Base-by-base conservation (phyloP, 163 green algal genomes). In the Prototheca wickerhamii region DNA sequence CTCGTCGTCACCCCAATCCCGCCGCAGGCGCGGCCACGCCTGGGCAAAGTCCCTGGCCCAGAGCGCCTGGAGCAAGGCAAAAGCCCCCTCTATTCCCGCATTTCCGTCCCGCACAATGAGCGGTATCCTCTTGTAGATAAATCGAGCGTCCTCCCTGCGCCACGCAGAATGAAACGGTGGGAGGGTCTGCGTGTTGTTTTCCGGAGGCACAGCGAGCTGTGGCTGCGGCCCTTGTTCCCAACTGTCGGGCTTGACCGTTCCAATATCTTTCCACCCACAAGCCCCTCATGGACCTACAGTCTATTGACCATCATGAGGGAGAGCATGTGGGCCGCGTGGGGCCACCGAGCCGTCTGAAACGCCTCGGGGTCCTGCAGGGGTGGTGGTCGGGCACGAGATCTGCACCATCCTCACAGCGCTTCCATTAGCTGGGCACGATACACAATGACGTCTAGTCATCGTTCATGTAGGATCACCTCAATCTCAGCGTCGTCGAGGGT, bases 71-170 rank as follows among this genome's bases (percentile, higher is more conserved):
- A 54, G 46, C 12, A 25, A 5, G 15, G 15, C 6, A 18, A 54
- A 54, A 8, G 20, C 46, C 12, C 15, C 23, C 46, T 54, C 15
- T 18, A 54, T 12, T 6, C 18, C 15, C 46, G 46, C 12, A 5
- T 54, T 5, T 21, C 15, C 12, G 23, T 25, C 46, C 6, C 20
- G 18, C 46, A 54, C 46, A 0, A 12, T 5, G 10, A 25, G 20
- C 12, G 46, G 46, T 12, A 21, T 28, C 12, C 46, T 12, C 18
- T 54, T 54, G 46, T 54, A 54, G 5, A 54, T 12, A 18, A 54
- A 54, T 5, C 46, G 46, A 25, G 46, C 46, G 46, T 54, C 46
- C 46, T 54, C 46, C 46, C 46, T 54, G 46, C 46, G 23, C 15
- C n/a, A n/a, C n/a, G n/a, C n/a, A n/a, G n/a, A n/a, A n/a, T n/a